These are phyloP conservation scores for Balakata baccata DNA, from an alignment of 345 rosid species.

Conservation along the genomic window DNA sequence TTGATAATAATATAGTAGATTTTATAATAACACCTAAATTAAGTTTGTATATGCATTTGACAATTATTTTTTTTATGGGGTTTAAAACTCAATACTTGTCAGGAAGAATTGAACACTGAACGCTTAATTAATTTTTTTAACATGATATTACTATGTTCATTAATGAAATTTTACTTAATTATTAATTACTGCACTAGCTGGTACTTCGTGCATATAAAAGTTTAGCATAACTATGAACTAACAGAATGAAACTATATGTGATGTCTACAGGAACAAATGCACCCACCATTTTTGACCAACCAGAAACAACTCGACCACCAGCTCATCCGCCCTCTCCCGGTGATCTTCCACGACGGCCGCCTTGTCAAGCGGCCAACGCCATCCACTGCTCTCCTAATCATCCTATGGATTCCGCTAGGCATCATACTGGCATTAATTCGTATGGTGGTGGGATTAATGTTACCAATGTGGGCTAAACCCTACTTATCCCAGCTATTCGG, in stretches of 20 bases:
- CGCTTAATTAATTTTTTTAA: no score
- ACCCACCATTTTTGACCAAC: slow-evolving; percentile 41
- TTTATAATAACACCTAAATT: no score
- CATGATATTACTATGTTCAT: no score
- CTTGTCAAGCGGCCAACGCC: slow-evolving; percentile 80
- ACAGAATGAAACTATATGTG: not conserved
- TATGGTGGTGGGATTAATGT: slow-evolving; percentile 40
- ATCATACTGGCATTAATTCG: slow-evolving; percentile 56
- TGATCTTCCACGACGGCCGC: slow-evolving; percentile 92
- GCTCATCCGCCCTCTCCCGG: slow-evolving; percentile 59
- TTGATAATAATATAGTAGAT: no score
- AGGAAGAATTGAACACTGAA: no score
- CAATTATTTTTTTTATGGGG: no score
- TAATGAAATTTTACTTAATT: no score
- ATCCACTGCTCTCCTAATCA: slow-evolving; percentile 56
- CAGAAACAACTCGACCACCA: slow-evolving; percentile 21
- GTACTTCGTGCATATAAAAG: not conserved
- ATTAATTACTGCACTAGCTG: no score
- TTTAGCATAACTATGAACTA: not conserved
- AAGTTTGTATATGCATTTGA: no score
- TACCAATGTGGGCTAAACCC: slow-evolving; percentile 67
- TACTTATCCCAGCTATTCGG: slow-evolving; percentile 52
- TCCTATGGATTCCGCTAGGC: slow-evolving; percentile 85
- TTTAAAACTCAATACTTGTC: no score
- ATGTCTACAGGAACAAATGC: slow-evolving; percentile 49